Base-by-base conservation (phyloP, 2,329 filamentous ascomycete species). In the Aspergillus hiratsukae region DNA sequence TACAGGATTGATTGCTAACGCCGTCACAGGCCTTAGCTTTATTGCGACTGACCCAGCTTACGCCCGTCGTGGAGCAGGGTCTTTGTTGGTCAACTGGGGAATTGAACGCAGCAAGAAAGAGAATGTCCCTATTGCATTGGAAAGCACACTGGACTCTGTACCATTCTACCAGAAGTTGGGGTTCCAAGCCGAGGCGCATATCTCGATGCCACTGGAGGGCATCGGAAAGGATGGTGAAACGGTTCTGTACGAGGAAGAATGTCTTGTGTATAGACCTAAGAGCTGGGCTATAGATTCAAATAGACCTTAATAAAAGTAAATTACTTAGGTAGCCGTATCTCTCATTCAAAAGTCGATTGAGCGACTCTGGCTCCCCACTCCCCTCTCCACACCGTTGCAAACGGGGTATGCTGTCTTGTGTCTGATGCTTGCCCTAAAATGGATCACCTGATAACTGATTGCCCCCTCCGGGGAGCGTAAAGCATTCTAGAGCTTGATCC, bases 311-410 rank as follows among this genome's bases (percentile, higher is more conserved):
- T 17, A 5, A 35, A 35, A 35, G 11, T 14, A 5, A 5, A 35
- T 35, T 35, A 5, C 6, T 64, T 54, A 70, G 35, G 62, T 67
- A 71, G 11, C 64, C 63, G 58, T 72, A 72, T 45, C 69, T 62
- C 60, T 72, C 68, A 25, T 69, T 72, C 21, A 61, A 57, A 17
- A 71, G n/a, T 69, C 69, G 72, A 29, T 66, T 37, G 1, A 66
- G 54, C 9, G 49, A 28, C 2, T 43, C 3, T 21, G n/a, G 40
- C n/a, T 51, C 50, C 9, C 54, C 58, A 4, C 52, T 57, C 3
- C 59, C 52, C 4, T 62, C 57, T 35, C 60, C 58, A 50, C 59
- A 66, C 64, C 64, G 66, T 21, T 53, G 49, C n/a, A 63, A 37
- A 54, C 60, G 57, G 21, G 57, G 35, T 6, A 70, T 49, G 5